Conservation (phyloP, 2,329 filamentous ascomycete species). For the Monascus ruber region DNA sequence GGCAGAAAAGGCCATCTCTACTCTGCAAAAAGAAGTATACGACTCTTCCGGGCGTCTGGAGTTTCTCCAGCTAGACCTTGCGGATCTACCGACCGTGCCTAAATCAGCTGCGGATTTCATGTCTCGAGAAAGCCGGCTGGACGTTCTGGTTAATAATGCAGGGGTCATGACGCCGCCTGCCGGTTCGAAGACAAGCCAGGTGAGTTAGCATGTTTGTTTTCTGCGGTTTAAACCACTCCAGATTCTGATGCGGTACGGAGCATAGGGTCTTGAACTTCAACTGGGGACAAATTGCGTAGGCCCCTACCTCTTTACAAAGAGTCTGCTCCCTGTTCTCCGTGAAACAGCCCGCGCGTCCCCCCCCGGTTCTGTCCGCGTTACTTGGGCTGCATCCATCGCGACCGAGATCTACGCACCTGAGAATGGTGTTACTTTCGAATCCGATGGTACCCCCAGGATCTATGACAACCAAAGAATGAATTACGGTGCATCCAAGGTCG, state of each 20-base stretch:
- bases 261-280: slow-evolving; percentile 25
- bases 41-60: slow-evolving; percentile 30
- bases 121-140: slow-evolving; percentile 23
- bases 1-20: slow-evolving; percentile 34
- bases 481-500: slow-evolving; percentile 25
- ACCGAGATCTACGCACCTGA: slow-evolving; percentile 5
- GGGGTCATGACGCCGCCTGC: slow-evolving; percentile 23
- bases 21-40: slow-evolving; percentile 29
- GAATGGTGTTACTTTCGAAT: slow-evolving; percentile 8
- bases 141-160: slow-evolving; percentile 33
- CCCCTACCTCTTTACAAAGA: slow-evolving; percentile 29
- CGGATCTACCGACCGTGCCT: slow-evolving; percentile 8
- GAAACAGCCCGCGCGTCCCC: slow-evolving; percentile 14
- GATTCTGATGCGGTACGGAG: slow-evolving; percentile 3
- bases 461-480: slow-evolving; percentile 13
- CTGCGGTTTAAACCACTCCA: background rate
- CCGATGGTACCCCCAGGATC: slow-evolving; percentile 6
- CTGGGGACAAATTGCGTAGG: slow-evolving; percentile 32
- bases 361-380: slow-evolving; percentile 21
- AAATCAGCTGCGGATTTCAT: slow-evolving; percentile 22
- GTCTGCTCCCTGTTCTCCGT: slow-evolving; percentile 24
- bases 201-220: background rate
- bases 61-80: slow-evolving; percentile 38
- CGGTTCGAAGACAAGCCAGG: slow-evolving; percentile 12
- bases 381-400: slow-evolving; percentile 18